Base-by-base conservation (phyloP, 2,329 filamentous ascomycete species). In the Aspergillus thermomutatus region DNA sequence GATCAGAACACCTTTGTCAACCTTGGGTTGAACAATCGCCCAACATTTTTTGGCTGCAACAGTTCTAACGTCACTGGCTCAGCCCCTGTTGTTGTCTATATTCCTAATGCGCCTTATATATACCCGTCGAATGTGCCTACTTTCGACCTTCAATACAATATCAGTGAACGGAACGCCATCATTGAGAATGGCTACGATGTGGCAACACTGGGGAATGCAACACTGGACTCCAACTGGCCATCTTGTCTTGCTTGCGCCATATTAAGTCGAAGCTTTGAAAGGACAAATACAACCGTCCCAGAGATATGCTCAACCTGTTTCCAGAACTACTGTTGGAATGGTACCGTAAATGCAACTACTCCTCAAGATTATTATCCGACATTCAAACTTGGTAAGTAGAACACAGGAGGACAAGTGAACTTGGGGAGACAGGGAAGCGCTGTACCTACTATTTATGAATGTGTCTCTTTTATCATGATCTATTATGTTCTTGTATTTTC, bases 311-410 rank as follows among this genome's bases (percentile, higher is more conserved):
- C 74, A 40, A 64, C 80, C 54, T 97, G 93, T 77, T 96, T 96
- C 72, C 60, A 79, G 19, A 74, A 78, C 23, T 96, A 96, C 77
- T 97, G 93, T 82, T 97, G 93, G 92, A 84, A 96, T 72, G 93
- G 93, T 21, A 89, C 83, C 1, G 57, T 74, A 1, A 72, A 80
- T 46, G 67, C 60, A 46, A 75, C 74, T 0, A 63, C 62, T 17
- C 66, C 70, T 1, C 64, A 66, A 2, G 60, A 62, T 2, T 84
- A 82, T 59, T 71, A 77, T 45, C 82, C 82, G 3, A 7, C 31
- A 3, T 7, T 37, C 2, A 37, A 17, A 6, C 31, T 37, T 11
- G 14, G 14, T 17, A 17, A 7, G 14, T 3, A 17, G 5, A 7
- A 3, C 3, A 17, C 31, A 37, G 6, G 1, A 17, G 5, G 31